phyloP scores from a whole-genome alignment of 257 asterid genomes.

The Cordia subcordata region DNA sequence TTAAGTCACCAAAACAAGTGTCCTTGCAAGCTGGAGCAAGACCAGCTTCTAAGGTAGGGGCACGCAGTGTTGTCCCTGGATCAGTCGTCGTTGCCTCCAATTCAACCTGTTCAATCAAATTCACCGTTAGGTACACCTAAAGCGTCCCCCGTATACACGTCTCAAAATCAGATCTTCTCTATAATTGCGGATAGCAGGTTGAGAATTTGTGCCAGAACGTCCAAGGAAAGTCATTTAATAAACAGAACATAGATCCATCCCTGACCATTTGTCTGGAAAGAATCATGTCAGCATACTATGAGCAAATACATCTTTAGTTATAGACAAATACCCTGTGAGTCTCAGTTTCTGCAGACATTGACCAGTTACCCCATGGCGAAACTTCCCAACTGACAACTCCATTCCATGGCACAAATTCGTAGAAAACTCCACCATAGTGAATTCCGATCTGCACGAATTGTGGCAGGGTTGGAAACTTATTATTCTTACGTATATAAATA shows the following conservation, averaged over 20 bases:
- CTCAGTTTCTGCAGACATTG: constrained; percentile 71
- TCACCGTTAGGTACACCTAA: constrained; percentile 6
- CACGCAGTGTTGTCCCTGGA: constrained; percentile 84
- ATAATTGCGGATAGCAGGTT: neutral
- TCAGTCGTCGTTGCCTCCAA: constrained; percentile 70
- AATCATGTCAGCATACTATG: neutral
- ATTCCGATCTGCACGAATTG: constrained; percentile 65
- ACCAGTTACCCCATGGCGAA: constrained; percentile 86
- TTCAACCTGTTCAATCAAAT: constrained; percentile 51
- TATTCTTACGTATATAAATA: neutral
- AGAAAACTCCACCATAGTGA: constrained; percentile 74
- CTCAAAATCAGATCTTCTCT: neutral
- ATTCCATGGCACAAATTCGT: constrained; percentile 91
- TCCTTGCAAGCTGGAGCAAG: constrained; percentile 88
- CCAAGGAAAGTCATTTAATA: no score
- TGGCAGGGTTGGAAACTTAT: neutral
- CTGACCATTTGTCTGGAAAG: no score
- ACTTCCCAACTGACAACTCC: constrained; percentile 89
- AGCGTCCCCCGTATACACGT: no score
- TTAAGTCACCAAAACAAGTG: constrained; percentile 70
- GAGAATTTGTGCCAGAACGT: no score
- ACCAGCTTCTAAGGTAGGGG: constrained; percentile 88
- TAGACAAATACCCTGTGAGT: constrained; percentile 44
- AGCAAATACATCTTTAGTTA: neutral
- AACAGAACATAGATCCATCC: no score